A percentile compares a stretch with the other conserved stretches of the same genome.
Conservation (phyloP, 2,329 filamentous ascomycete genomes). For the Arthrocladium fulminans region DNA sequence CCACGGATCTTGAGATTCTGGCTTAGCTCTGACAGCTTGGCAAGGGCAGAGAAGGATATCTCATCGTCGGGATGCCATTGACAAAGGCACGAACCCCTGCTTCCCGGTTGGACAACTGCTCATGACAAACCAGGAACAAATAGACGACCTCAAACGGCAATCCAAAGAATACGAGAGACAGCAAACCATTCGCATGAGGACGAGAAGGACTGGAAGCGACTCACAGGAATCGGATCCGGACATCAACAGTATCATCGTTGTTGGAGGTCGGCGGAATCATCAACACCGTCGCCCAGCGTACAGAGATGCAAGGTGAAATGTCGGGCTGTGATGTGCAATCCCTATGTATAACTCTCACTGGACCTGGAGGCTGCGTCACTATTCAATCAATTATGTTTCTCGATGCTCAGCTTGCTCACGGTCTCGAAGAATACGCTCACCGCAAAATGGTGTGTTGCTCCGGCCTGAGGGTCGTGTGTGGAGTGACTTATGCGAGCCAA, state of each 20-base stretch:
- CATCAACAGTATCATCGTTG: constrained; percentile 22
- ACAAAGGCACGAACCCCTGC: constrained; percentile 32
- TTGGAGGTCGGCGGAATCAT: constrained; percentile 4
- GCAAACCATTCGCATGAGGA: constrained; percentile 37
- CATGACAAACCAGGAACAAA: constrained; percentile 34
- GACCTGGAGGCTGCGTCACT: too few species aligned
- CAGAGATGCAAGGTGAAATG: neutral
- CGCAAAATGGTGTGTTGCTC: neutral
- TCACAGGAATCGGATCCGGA: constrained; percentile 15
- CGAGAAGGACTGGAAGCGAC: constrained; percentile 9
- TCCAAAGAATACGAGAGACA: constrained; percentile 41
- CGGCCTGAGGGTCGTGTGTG: too few species aligned
- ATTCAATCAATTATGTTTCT: neutral
- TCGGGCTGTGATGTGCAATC: neutral
- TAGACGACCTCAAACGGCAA: constrained; percentile 40
- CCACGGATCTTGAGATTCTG: neutral
- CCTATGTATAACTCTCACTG: too few species aligned
- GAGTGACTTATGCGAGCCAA: too few species aligned
- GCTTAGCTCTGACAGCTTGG: constrained; percentile 6
- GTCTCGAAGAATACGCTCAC: neutral
- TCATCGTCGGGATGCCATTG: constrained; percentile 38
- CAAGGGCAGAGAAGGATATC: constrained; percentile 42
- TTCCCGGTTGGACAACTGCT: constrained; percentile 9
- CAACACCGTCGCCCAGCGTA: constrained; percentile 12
- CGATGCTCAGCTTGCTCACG: neutral